phyloP scores from a whole-genome alignment of 2,329 filamentous ascomycete species.

The Pleoardoris graminearum region DNA sequence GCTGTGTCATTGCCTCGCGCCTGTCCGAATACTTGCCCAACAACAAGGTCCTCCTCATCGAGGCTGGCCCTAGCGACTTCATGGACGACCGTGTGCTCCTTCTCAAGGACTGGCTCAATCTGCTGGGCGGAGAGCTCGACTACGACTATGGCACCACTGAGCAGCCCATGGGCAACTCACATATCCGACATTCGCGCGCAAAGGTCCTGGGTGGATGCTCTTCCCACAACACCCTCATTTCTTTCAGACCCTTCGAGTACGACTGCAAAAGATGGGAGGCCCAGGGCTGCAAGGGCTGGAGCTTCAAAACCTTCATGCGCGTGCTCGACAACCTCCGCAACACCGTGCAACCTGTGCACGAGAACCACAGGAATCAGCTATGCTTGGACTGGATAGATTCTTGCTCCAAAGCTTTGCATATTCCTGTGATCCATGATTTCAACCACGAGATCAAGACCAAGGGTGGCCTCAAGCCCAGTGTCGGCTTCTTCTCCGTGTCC shows the following conservation, averaged over 20 bases:
- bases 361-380: slow-evolving; percentile 83
- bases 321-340: slow-evolving; percentile 83
- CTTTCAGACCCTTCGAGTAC: slow-evolving; percentile 87
- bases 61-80: slow-evolving; percentile 87
- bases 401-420: slow-evolving; percentile 76
- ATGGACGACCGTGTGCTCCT: slow-evolving; percentile 85
- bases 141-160: slow-evolving; percentile 90
- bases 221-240: slow-evolving; percentile 92
- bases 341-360: slow-evolving; percentile 86
- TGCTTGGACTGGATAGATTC: slow-evolving; percentile 88
- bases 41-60: slow-evolving; percentile 80
- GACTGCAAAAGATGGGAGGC: slow-evolving; percentile 84
- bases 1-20: slow-evolving; percentile 80
- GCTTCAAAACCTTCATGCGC: slow-evolving; percentile 81
- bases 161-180: slow-evolving; percentile 87
- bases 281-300: slow-evolving; percentile 82
- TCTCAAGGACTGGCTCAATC: slow-evolving; percentile 81
- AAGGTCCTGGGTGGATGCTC: slow-evolving; percentile 93
- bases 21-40: slow-evolving; percentile 81
- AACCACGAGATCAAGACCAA: slow-evolving; percentile 78
- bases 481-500: slow-evolving; percentile 88
- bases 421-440: slow-evolving; percentile 83
- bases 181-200: slow-evolving; percentile 88
- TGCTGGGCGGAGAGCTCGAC: slow-evolving; percentile 84
- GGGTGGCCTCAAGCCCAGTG: slow-evolving; percentile 72